A percentile compares a stretch with the other conserved stretches of the same genome.
phyloP scores from a whole-genome alignment of 768 basidiomycete genomes.

The Podaxis pistillaris region DNA sequence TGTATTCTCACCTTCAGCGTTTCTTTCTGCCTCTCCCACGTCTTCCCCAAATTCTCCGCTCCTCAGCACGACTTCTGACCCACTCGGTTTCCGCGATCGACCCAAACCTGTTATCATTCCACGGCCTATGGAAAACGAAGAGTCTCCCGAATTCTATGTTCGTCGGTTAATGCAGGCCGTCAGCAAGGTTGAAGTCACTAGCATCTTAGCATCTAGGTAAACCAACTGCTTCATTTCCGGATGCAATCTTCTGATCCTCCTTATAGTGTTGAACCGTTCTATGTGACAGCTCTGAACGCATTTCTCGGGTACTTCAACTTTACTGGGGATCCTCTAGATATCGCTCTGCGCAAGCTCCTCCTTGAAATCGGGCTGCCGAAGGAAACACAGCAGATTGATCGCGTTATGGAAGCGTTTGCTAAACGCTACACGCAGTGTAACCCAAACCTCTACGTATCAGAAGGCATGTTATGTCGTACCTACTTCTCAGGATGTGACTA shows the following conservation, averaged over 20 bases:
- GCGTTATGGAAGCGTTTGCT: slow-evolving; percentile 96
- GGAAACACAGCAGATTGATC: slow-evolving; percentile 98
- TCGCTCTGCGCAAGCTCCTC: slow-evolving; percentile 84
- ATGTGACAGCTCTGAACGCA: slow-evolving; percentile 61
- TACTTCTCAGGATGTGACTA: not conserved
- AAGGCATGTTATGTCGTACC: slow-evolving; percentile 48
- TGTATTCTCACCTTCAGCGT: slow-evolving; percentile 48
- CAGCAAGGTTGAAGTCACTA: slow-evolving; percentile 76
- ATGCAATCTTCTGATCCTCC: slow-evolving; percentile 6
- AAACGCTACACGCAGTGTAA: slow-evolving; percentile 82
- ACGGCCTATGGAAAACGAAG: slow-evolving; percentile 51
- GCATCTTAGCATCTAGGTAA: slow-evolving; percentile 80
- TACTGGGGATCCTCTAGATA: slow-evolving; percentile 77
- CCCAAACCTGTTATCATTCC: slow-evolving; percentile 42
- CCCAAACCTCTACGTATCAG: slow-evolving; percentile 70
- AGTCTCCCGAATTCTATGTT: slow-evolving; percentile 72
- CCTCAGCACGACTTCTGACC: slow-evolving; percentile 17
- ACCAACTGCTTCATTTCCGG: slow-evolving; percentile 8
- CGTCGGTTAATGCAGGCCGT: slow-evolving; percentile 60
- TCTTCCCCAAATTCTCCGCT: slow-evolving; percentile 18
- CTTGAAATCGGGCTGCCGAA: slow-evolving; percentile 91
- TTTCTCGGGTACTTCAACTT: slow-evolving; percentile 84
- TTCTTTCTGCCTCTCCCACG: slow-evolving; percentile 25
- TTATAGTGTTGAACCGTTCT: slow-evolving; percentile 67
- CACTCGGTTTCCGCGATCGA: slow-evolving; percentile 28